Base-by-base conservation (phyloP, 441 rosid species). In the Adansonia madagascariensis region DNA sequence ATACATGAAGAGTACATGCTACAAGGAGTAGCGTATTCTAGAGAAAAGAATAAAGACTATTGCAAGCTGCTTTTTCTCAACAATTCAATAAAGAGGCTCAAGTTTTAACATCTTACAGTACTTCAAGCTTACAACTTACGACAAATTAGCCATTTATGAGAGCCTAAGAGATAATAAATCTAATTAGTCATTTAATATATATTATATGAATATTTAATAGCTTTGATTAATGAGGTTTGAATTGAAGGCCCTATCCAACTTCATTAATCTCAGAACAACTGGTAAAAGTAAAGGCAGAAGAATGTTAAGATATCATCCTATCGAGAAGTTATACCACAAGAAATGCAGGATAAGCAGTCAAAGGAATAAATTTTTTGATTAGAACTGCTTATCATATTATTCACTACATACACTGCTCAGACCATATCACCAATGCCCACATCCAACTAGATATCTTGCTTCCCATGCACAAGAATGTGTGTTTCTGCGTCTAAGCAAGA, bases 51-150 rank as follows among this genome's bases (percentile, higher is more conserved):
- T 22, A 55, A 39, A 55, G 75, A 18, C 75, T 5, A 39, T 60
- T 55, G 10, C 75, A 72, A 71, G 75, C 49, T 17, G 24, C 49
- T n/a, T 71, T 71, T 71, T 53, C 31, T 71, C 15, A 39, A 71
- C 49, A 55, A 53, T 31, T 73, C 53, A 43, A 73, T 65, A 57
- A 75, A 44, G 11, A 61, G 24, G 56, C 12, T 24, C 20, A 24
- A 62, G 15, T n/a, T 39, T 49, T 62, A 61, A 44, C 15, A 46
- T 74, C 8, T n/a, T 46, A n/a, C 8, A 22, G 53, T 3, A 50
- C 63, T 49, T 75, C 61, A 75, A 50, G 15, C 71, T 49, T 35
- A 24, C 50, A 39, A 71, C 62, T 14, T 52, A 17, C 49, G 50
- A 15, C 7, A 71, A 53, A 39, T 55, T 20, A 17, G 47, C 52